Evolutionary conservation across 176 grass and related monocot species (phyloP).

Genomic region (Echinochloa phyllopogon): DNA sequence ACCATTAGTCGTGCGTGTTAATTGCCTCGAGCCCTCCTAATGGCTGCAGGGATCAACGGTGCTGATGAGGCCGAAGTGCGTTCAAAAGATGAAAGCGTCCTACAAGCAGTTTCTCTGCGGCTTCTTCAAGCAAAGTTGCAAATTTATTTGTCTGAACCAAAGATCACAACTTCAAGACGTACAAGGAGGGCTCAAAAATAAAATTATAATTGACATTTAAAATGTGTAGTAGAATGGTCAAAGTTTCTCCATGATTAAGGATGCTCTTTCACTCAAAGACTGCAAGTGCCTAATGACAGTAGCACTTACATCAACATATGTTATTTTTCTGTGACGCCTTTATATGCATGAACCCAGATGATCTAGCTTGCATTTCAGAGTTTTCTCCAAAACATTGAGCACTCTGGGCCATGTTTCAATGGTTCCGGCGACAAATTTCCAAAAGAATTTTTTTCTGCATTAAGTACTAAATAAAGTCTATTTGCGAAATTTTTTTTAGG

Average conservation of each 20-base stretch:
- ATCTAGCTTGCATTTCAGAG: not conserved
- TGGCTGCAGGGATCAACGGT: not conserved
- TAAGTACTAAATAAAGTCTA: no score
- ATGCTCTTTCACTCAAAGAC: not conserved
- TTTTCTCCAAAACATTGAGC: not conserved
- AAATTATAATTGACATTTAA: not conserved
- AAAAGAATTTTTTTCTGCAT: no score
- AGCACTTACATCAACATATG: slow-evolving; percentile 13
- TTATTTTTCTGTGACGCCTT: not conserved
- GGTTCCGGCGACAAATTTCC: no score
- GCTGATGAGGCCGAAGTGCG: not conserved
- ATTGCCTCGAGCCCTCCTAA: slow-evolving; percentile 27
- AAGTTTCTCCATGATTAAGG: not conserved
- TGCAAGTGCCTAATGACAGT: slow-evolving; percentile 17
- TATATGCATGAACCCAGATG: no score
- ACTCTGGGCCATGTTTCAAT: no score
- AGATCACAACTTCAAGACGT: not conserved
- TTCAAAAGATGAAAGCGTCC: slow-evolving; percentile 9
- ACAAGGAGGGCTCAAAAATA: not conserved
- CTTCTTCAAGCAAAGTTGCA: not conserved
- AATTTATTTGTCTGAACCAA: not conserved
- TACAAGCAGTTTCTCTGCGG: slow-evolving; percentile 1
- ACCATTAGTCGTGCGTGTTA: not conserved
- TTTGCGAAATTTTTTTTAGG: no score
- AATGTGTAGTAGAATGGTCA: not conserved